Evolutionary conservation across 345 rosid genomes (phyloP), one percentile per base, ranked within the genome.

Genomic region (Boechera divaricarpa): DNA sequence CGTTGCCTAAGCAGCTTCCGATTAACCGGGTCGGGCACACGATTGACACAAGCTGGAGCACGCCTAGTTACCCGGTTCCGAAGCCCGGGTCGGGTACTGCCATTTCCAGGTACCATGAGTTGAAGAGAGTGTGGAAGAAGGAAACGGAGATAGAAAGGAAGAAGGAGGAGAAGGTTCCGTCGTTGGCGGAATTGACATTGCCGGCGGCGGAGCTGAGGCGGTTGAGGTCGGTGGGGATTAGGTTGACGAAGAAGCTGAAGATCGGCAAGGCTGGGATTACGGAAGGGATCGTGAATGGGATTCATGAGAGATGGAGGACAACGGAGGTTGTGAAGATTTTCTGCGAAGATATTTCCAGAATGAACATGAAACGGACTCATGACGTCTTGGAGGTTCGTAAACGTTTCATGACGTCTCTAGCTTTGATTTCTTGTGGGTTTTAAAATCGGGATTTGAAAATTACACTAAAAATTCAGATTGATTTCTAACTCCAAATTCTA

Each of bases 291-390:
- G 95, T 94, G 75, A 94, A 92, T 83, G 97, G 97, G 76, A 92
- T 92, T 61, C 97, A 94, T 48, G 98, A 94, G 89, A 84, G 98
- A 82, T 94, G 98, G 98, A 85, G 92, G 74, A 85, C 82, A 61
- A 42, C 80, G 11, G 97, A 94, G 72, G 87, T 94, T 39, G 95
- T 92, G 6, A 94, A 84, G 92, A 85, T 94, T 79, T 80, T 81
- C 42, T 94, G 97, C 47, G 97, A 92, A 75, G 97, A 94, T 83
- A 59, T 94, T 26, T 89, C 89, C 54, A 87, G 83, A 75, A 70
- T 82, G 88, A 94, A 90, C 83, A 94, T 89, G 98, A 94, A 88
- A 87, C 85, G 97, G 70, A 94, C 97, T n/a, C 98, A 92, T 83
- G 97, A 94, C 63, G 79, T 90, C 60, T 84, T 94, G 83, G 98